These are phyloP conservation scores for Colletotrichum sp. DNA, from an alignment of 2,329 filamentous ascomycete genomes.

Conservation along the genomic window DNA sequence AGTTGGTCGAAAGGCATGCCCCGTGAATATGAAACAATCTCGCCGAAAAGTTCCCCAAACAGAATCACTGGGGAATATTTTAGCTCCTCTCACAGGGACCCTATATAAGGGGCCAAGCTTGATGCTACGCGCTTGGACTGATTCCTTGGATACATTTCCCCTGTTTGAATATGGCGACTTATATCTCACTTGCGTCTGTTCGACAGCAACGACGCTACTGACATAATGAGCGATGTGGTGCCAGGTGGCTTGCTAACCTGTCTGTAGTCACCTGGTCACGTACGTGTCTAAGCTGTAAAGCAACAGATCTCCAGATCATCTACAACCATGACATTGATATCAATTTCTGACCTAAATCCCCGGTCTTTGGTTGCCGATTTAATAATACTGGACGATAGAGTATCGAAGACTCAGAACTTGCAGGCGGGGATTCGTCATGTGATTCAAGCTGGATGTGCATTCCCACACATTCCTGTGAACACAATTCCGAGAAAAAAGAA, in stretches of 20 bases:
- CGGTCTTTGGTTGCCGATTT: not conserved
- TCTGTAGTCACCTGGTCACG: not conserved
- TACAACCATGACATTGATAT: not conserved
- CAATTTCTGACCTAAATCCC: fast-evolving
- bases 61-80: not conserved
- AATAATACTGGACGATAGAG: fast-evolving
- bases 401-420: not conserved
- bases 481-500: not conserved
- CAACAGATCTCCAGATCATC: not conserved
- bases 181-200: not conserved
- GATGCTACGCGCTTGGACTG: not conserved
- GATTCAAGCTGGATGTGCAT: not conserved
- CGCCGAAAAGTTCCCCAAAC: not conserved
- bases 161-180: not conserved
- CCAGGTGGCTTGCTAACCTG: too few species aligned
- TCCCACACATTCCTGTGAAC: not conserved
- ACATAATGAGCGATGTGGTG: not conserved
- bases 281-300: not conserved
- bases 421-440: not conserved
- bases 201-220: too few species aligned
- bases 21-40: not conserved
- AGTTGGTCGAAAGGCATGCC: not conserved
- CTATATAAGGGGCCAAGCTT: not conserved
- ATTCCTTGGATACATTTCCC: not conserved
- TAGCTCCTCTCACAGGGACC: not conserved